Evolutionary conservation across 2,329 filamentous ascomycete genomes (phyloP), one percentile per base, ranked within the genome.

Genomic region (Trichophyton equinum): DNA sequence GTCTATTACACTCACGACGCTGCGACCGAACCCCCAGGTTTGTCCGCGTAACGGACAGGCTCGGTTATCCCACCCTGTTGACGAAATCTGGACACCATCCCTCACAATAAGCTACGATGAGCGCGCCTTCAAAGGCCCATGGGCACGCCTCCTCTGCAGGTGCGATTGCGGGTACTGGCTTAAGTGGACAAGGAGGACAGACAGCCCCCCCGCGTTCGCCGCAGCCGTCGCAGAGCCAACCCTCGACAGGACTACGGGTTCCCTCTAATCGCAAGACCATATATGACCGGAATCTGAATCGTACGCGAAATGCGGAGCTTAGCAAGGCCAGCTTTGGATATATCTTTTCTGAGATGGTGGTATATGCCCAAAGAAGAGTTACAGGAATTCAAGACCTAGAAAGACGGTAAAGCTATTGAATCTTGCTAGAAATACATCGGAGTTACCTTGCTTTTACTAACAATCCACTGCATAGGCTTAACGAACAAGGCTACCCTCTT

Each of bases 191-290:
- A 11, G 57, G 44, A 51, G 42, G 42, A 13, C 57, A 59, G 30
- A 15, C 57, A 13, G 58, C 15, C 58, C 25, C 30, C 11, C 38
- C 18, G 36, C 42, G 25, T 4, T 47, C 57, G 42, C 44, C 57
- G 42, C 40, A 47, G 36, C 44, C 40, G 22, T 51, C 57, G 40
- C 59, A 62, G 60, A 62, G 49, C 33, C 51, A 56, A 22, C 72
- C 75, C 27, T 72, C 76, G 62, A 74, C 75, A 3, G 73, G 88
- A 27, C 85, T 99, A 64, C 88, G 91, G 67, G 89, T 95, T 70
- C 92, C 94, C 56, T 89, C 89, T 61, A 95, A 85, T 74, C 90
- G 91, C 78, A 97, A 97, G 78, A 96, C 91, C 65, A 97, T 99
- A 78, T 99, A 97, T 79, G 91, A 96, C 79, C 84, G 94, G 60